Conservation (phyloP, 495 filamentous ascomycete species). For the Cudoniella acicularis region DNA sequence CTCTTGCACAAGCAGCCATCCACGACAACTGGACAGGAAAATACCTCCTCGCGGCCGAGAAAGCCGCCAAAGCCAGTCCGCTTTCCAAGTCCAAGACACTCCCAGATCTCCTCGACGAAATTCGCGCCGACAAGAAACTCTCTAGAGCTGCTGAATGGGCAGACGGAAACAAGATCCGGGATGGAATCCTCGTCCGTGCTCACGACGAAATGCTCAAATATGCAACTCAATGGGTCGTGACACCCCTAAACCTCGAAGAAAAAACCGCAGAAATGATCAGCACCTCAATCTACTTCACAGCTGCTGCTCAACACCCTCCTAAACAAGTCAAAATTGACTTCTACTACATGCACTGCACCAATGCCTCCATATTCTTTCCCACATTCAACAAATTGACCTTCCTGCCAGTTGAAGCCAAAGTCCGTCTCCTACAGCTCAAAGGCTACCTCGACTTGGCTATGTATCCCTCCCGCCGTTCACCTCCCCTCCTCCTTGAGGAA, state of each 20-base stretch:
- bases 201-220: slow-evolving; percentile 57
- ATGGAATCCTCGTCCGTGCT: slow-evolving; percentile 62
- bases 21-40: slow-evolving; percentile 48
- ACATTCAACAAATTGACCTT: slow-evolving; percentile 41
- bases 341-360: slow-evolving; percentile 70
- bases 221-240: slow-evolving; percentile 56
- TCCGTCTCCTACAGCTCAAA: slow-evolving; percentile 63
- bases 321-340: slow-evolving; percentile 76
- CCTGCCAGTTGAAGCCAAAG: slow-evolving; percentile 42
- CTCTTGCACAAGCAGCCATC: slow-evolving; percentile 68
- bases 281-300: slow-evolving; percentile 58
- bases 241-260: slow-evolving; percentile 59
- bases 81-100: slow-evolving; percentile 43
- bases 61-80: slow-evolving; percentile 32
- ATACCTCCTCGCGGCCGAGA: slow-evolving; percentile 53
- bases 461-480: slow-evolving; percentile 56
- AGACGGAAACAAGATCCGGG: slow-evolving; percentile 61
- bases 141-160: slow-evolving; percentile 39
- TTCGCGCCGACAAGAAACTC: slow-evolving; percentile 52
- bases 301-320: slow-evolving; percentile 55
- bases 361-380: slow-evolving; percentile 59
- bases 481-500: slow-evolving; percentile 49
- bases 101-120: slow-evolving; percentile 54
- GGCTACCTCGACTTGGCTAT: slow-evolving; percentile 57
- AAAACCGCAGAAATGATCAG: slow-evolving; percentile 76